Evolutionary conservation across 192 early-diverging fungal species (phyloP), one percentile per base, ranked within the genome.

Genomic region (Backusella westeae): DNA sequence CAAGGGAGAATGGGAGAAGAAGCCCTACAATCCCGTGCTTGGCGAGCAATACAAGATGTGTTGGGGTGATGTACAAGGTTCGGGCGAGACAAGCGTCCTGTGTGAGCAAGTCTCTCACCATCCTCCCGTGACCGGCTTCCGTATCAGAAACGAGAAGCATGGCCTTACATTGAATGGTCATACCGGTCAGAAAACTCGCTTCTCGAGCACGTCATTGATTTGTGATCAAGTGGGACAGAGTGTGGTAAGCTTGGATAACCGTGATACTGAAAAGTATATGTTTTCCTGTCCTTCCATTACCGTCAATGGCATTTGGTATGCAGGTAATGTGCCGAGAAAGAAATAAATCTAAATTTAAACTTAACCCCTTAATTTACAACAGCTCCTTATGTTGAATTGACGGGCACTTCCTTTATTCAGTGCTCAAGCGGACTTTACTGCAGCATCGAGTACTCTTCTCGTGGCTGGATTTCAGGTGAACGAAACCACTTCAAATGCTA

Each of bases 381-480:
- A 56, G 80, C 80, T 7, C 80, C 80, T 23, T 81, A 81, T 72
- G 53, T 81, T 72, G 80, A 81, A 73, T 44, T 81, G 38, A 85
- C 78, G 69, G 88, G 89, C 69, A 86, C 77, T 19, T 89, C 89
- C 6, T 87, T 83, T 69, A 91, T 93, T 63, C 87, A 86, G 74
- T 90, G 88, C 7, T 87, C 91, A 4, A 89, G 87, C 72, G 80
- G 80, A 10, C 59, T 81, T 19, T 81, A 81, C 35, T 77, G 72
- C 34, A 75, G 76, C 2, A 90, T 95, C 78, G 90, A 94, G 52
- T 93, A 90, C 80, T 79, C 84, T 71, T 88, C 90, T 46, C 90
- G 88, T 72, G 89, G 91, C 26, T 94, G 91, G 88, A 84, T 93
- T 74, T 91, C 91, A 14, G 93, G 93, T 72, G 90, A 91, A 53